Percentiles rank a stretch among this genome's conserved stretches.
Conservation (phyloP, 2,329 filamentous ascomycete species). For the Diaporthe sp. region DNA sequence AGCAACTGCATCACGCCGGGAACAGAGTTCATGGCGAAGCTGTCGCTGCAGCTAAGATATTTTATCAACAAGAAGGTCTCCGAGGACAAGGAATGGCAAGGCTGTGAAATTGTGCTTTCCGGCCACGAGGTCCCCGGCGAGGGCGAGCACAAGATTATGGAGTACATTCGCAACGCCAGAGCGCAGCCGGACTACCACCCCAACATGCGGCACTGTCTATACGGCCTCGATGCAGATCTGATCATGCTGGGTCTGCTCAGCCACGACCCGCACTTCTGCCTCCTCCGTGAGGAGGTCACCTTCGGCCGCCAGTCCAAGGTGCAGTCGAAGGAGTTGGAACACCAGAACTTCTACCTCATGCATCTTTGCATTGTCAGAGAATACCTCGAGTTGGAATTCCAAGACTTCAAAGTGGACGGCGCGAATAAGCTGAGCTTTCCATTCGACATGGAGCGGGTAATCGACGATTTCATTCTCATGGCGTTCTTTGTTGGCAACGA, state of each 20-base stretch:
- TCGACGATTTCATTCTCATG: conserved; percentile 99
- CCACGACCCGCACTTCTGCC: conserved; percentile 97
- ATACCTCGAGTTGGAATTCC: conserved; percentile 96
- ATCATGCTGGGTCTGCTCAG: conserved; percentile 99
- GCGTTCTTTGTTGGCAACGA: conserved; percentile 99
- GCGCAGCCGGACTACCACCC: conserved; percentile 92
- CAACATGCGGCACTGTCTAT: conserved; percentile 95
- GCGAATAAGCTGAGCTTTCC: conserved; percentile 70
- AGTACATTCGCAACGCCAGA: conserved; percentile 98
- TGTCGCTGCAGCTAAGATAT: conserved; percentile 94
- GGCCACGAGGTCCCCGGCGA: conserved; percentile 98
- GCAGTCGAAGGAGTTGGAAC: conserved; percentile 96
- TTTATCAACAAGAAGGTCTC: conserved; percentile 99
- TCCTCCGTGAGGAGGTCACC: conserved; percentile 96
- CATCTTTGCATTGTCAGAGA: conserved; percentile 98
- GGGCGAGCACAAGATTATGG: conserved; percentile 99
- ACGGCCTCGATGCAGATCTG: conserved; percentile 95
- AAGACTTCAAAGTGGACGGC: conserved; percentile 83
- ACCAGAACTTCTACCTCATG: conserved; percentile 98
- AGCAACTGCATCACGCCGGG: conserved; percentile 99
- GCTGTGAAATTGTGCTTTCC: conserved; percentile 93
- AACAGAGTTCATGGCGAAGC: conserved; percentile 97
- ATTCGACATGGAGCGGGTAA: conserved; percentile 95
- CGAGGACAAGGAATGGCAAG: conserved; percentile 97
- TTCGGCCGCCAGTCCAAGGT: conserved; percentile 89